Base-by-base conservation (phyloP, 163 green algal genomes). In the Chlorella variabilis region DNA sequence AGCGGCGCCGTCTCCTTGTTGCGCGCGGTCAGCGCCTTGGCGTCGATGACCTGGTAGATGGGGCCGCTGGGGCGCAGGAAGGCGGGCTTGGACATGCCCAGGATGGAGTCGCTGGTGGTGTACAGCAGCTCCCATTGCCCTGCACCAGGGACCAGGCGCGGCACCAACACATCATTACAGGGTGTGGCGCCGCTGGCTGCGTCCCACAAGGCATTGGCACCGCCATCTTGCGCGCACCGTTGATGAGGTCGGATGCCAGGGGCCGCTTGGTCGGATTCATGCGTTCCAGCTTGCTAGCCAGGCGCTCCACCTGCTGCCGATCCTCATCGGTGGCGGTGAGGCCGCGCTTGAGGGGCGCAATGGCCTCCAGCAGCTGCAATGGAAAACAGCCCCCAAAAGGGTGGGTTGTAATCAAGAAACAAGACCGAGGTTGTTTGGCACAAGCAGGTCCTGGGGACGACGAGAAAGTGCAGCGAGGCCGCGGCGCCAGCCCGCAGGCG, bases 41-140 rank as follows among this genome's bases (percentile, higher is more conserved):
- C 87, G 75, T 97, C 94, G 48, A 96, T 88, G 27, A 85, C 88
- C 69, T 98, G 94, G 77, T 90, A 97, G 49, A 97, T 98, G 56
- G 91, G 87, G 0, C 94, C 94, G 38, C 27, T 78, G 7, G 94
- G 94, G 20, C 94, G 74, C 34, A 98, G 75, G 25, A 93, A 80
- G 1, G 91, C 49, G 1, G 89, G 91, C 59, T 88, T 86, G 27
- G 54, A 90, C 1, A 76, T 93, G n/a, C 88, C 92, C 25, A 98
- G 75, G 77, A 98, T 98, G 81, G 71, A 88, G 5, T 85, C 78
- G 33, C 79, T 92, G 23, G 94, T 98, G 31, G 94, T 98, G 88
- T 97, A 98, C 15, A 94, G 66, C 78, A 97, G 85, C 69, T 88
- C 69, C 87, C 86, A 91, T 71, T 91, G 83, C 17, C 71, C 71